Conservation (phyloP, 805 yeast species). For the Monosporozyma solicola region DNA sequence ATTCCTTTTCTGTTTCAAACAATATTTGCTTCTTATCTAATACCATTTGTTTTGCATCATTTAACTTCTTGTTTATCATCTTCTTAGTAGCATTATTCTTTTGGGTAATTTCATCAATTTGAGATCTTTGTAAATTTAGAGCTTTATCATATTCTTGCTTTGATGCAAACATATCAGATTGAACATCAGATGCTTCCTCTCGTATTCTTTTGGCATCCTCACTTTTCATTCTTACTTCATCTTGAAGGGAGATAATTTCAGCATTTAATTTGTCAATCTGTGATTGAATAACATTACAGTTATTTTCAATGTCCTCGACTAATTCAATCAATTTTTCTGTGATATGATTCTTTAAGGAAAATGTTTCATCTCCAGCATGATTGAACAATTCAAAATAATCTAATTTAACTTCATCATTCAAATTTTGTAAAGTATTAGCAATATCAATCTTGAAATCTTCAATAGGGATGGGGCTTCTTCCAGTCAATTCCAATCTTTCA, state of each 20-base stretch:
- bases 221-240: constrained; percentile 46
- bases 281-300: constrained; percentile 10
- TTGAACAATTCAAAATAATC: background rate
- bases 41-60: constrained; percentile 30
- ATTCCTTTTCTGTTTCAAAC: constrained; percentile 35
- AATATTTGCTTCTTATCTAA: constrained; percentile 43
- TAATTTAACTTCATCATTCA: constrained; percentile 5
- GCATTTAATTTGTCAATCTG: constrained; percentile 38
- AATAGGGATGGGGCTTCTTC: constrained; percentile 18
- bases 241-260: constrained; percentile 45
- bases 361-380: background rate
- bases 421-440: constrained; percentile 8
- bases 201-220: constrained; percentile 51
- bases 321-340: constrained; percentile 24
- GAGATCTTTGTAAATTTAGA: constrained; percentile 43
- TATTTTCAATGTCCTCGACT: constrained; percentile 31
- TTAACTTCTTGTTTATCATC: constrained; percentile 29
- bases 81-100: constrained; percentile 43
- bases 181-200: constrained; percentile 43
- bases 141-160: constrained; percentile 44
- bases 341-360: constrained; percentile 15
- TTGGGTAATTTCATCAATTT: constrained; percentile 54
- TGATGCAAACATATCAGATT: constrained; percentile 47
- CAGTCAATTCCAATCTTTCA: constrained; percentile 10
- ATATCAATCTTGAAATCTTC: constrained; percentile 34